Percentiles rank a stretch among this genome's conserved stretches.
These are phyloP conservation scores for Monascus ruber DNA, from an alignment of 2,329 filamentous ascomycete species.

Conservation along the genomic window DNA sequence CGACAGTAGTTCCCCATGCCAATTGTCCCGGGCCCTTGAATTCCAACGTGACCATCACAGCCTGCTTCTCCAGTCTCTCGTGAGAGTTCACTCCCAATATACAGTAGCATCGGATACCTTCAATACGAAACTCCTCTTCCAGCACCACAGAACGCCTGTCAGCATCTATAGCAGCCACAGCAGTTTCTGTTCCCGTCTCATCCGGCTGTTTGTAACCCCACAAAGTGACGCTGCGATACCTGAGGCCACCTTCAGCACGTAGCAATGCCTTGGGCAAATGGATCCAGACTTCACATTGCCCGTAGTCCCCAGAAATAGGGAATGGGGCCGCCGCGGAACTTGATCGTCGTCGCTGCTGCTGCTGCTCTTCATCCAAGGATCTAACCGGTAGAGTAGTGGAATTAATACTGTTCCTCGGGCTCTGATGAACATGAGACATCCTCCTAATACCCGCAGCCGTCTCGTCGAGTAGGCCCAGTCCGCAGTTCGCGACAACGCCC, in stretches of 20 bases:
- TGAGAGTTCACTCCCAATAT: conserved; percentile 44
- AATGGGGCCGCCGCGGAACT: conserved; percentile 4
- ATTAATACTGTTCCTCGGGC: conserved; percentile 12
- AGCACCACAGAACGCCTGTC: conserved; percentile 16
- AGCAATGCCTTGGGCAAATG: conserved; percentile 35
- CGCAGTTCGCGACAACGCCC: conserved; percentile 23
- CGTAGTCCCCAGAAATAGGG: conserved; percentile 19
- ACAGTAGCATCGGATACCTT: conserved; percentile 33
- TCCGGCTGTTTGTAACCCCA: conserved; percentile 20
- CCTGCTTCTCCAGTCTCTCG: conserved; percentile 40
- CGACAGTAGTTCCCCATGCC: conserved; percentile 20
- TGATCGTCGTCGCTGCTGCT: not conserved
- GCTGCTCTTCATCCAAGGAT: too few relatives aligned
- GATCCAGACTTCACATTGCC: conserved; percentile 26
- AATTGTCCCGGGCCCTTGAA: conserved; percentile 23
- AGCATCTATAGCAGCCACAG: conserved; percentile 11
- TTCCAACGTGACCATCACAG: conserved; percentile 31
- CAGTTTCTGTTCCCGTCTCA: conserved; percentile 6
- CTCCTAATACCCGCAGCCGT: conserved; percentile 24
- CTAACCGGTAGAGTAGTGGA: too few relatives aligned
- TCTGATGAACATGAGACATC: conserved; percentile 21
- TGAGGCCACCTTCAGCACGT: conserved; percentile 32
- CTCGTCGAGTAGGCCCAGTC: conserved; percentile 23
- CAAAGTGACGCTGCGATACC: conserved; percentile 23
- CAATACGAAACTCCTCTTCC: conserved; percentile 30